phyloP scores from a whole-genome alignment of 441 rosid species.

The Pelargonium australe region DNA sequence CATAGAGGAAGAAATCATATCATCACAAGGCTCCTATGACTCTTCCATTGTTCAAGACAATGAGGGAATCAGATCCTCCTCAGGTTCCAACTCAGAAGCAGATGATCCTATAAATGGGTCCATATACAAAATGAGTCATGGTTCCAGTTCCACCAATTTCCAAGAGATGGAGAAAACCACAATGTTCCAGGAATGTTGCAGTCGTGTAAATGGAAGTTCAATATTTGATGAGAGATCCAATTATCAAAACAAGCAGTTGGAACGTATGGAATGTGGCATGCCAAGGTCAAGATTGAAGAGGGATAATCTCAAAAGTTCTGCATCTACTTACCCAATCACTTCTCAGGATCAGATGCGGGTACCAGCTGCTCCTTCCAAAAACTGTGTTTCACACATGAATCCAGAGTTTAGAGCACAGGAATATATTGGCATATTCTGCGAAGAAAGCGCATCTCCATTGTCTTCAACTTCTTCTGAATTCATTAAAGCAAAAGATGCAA shows the following conservation, averaged over 20 bases:
- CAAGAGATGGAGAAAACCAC: constrained; percentile 27
- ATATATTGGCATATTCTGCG: constrained; percentile 30
- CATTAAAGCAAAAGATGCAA: constrained; percentile 28
- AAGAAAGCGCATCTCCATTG: constrained; percentile 46
- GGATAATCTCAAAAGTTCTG: constrained; percentile 27
- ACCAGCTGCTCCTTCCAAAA: constrained; percentile 27
- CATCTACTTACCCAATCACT: constrained; percentile 33
- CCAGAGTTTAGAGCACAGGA: constrained; percentile 29
- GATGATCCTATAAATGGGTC: constrained; percentile 39
- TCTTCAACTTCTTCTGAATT: constrained; percentile 40
- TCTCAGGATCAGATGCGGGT: constrained; percentile 25
- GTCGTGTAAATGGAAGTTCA: constrained; percentile 30
- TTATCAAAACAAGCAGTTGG: constrained; percentile 25
- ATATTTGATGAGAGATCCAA: constrained; percentile 27
- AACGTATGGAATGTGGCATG: constrained; percentile 31
- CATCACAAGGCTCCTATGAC: constrained; percentile 57
- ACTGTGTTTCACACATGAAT: constrained; percentile 26
- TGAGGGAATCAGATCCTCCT: constrained; percentile 43
- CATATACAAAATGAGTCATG: constrained; percentile 29
- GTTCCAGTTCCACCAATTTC: constrained; percentile 26
- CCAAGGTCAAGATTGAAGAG: constrained; percentile 26
- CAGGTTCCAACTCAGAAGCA: constrained; percentile 52
- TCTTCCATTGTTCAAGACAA: constrained; percentile 39
- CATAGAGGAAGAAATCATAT: constrained; percentile 58
- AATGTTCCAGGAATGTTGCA: constrained; percentile 34